These are phyloP conservation scores for Penicillium psychrosexuale DNA, from an alignment of 2,329 filamentous ascomycete species.

Conservation along the genomic window DNA sequence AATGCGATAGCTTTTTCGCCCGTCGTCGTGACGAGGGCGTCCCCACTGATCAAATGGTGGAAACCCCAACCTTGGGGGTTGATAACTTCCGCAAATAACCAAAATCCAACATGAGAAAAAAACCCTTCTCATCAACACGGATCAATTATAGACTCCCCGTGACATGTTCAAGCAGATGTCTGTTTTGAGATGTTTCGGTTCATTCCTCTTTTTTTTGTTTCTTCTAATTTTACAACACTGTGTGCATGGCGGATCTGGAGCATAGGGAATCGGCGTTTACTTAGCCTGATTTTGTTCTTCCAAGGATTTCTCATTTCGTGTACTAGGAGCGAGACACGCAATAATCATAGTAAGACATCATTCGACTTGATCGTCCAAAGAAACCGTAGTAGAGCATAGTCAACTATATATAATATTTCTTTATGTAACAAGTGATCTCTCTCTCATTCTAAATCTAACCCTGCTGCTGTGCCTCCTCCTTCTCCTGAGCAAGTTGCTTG, in stretches of 20 bases:
- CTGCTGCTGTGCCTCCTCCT: conserved; percentile 10
- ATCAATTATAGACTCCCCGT: conserved; percentile 16
- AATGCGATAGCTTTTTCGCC: conserved; percentile 63
- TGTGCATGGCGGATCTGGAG: conserved; percentile 23
- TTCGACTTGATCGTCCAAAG: conserved; percentile 1
- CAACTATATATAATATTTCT: not conserved
- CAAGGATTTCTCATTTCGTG: conserved; percentile 9
- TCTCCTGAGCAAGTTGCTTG: conserved; percentile 30
- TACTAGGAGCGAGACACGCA: conserved; percentile 10
- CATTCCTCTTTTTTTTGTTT: conserved; percentile 6
- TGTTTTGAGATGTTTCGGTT: conserved; percentile 11
- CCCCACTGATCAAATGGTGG: conserved; percentile 54
- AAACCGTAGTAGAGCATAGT: not conserved
- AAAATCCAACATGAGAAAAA: not conserved
- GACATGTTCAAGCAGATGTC: conserved; percentile 9
- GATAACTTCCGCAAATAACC: conserved; percentile 55
- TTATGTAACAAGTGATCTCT: not conserved
- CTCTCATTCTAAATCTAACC: not conserved
- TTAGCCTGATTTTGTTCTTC: conserved; percentile 7
- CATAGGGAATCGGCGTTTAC: conserved; percentile 25
- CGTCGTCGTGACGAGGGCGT: conserved; percentile 61
- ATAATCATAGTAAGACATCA: conserved; percentile 19
- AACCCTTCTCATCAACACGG: not conserved
- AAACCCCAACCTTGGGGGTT: conserved; percentile 61
- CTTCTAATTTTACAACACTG: conserved; percentile 15